Base-by-base conservation (phyloP, 331 rosid genomes). In the Prunus yedoensis region DNA sequence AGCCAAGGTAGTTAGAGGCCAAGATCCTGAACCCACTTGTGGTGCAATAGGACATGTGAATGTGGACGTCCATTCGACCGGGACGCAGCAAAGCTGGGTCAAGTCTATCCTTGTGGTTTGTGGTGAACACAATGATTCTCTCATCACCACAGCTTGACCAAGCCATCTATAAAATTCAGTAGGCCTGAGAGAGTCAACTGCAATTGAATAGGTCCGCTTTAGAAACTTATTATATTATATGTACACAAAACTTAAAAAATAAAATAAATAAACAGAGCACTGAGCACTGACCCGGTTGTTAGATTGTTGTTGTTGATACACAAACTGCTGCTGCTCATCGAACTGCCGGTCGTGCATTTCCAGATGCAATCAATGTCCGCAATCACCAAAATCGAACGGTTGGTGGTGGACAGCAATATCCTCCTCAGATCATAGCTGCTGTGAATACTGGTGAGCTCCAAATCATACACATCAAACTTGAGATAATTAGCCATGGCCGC, bases 61-160 rank as follows among this genome's bases (percentile, higher is more conserved):
- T 83, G 77, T 89, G 91, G 80, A 77, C 32, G 49, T 89, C 88
- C 93, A 89, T 89, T 8, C 84, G 77, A 58, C 90, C 90, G 0
- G 86, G 83, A 0, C 89, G 83, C 74, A 89, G 45, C 79, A 90
- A 66, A 0, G 92, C 92, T 0, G 87, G 77, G 6, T 90, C 92
- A 1, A 88, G 66, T 71, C 60, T 78, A 2, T 90, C 93, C 51
- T 25, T 70, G 63, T 88, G 85, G 10, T 88, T 90, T 3, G 96
- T 90, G 0, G 96, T 90, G 54, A 90, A 86, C 8, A 88, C 65
- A 18, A 90, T 62, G 16, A 90, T 82, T 25, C 92, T 23, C 59
- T 90, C 92, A 17, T 86, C 92, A 23, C 89, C 90, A 11, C 85
- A 66, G 50, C 89, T 81, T 23, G 95, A 81, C 95, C 95, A 86